Conservation (phyloP, 2,329 filamentous ascomycete genomes). For the Fusarium mangiferae region DNA sequence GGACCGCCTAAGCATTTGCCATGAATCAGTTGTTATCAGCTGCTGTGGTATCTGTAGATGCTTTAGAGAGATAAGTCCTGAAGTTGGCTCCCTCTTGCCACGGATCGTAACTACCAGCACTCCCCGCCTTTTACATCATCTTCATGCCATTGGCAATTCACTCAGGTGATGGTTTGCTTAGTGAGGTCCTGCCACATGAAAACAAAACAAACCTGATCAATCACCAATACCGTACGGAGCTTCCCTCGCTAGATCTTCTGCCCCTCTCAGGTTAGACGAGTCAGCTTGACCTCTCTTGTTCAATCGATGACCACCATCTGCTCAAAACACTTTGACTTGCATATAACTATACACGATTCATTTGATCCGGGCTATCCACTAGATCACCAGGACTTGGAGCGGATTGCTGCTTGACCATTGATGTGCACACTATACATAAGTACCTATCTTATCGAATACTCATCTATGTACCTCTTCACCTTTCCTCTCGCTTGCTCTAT, state of each 20-base stretch:
- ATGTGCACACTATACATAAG: not conserved
- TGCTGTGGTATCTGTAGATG: not conserved
- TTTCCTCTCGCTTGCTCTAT: slow-evolving; percentile 2
- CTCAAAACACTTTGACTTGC: slow-evolving; percentile 14
- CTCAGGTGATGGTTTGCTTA: slow-evolving; percentile 4
- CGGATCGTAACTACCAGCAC: slow-evolving; percentile 20
- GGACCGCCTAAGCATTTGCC: not conserved
- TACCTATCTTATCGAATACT: not conserved
- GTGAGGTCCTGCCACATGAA: slow-evolving; percentile 2
- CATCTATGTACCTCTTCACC: not conserved
- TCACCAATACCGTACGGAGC: slow-evolving; percentile 6
- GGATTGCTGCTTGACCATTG: slow-evolving; percentile 3
- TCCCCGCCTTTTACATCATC: slow-evolving; percentile 33
- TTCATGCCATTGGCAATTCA: slow-evolving; percentile 33
- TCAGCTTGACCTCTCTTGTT: slow-evolving; percentile 19
- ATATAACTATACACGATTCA: slow-evolving; percentile 13
- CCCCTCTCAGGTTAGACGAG: slow-evolving; percentile 24
- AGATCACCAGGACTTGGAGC: not conserved
- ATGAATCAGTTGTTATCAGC: not conserved
- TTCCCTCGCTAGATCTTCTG: slow-evolving; percentile 12
- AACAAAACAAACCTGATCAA: slow-evolving; percentile 24
- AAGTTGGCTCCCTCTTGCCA: slow-evolving; percentile 19
- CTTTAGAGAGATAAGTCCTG: not conserved
- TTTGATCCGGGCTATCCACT: slow-evolving; percentile 6
- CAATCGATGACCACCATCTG: slow-evolving; percentile 34